phyloP scores from a whole-genome alignment of 768 basidiomycete genomes.

The Clavulina sp. region DNA sequence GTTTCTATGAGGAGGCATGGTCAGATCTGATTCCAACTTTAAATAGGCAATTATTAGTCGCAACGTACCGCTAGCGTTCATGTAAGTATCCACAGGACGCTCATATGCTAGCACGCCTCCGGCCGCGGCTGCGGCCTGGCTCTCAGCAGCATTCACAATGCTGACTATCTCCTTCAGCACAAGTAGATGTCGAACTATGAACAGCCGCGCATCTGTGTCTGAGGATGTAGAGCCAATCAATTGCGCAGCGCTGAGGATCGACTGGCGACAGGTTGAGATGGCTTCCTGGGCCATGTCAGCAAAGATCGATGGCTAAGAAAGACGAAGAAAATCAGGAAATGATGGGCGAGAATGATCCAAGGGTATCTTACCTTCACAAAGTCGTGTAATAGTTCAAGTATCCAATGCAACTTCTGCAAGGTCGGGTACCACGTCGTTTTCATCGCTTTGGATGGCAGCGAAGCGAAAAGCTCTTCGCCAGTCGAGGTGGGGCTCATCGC shows the following conservation, averaged over 20 bases:
- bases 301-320: conserved; percentile 70
- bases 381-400: conserved; percentile 73
- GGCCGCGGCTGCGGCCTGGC: conserved; percentile 43
- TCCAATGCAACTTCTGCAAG: conserved; percentile 75
- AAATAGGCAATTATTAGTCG: not conserved
- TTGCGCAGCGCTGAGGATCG: conserved; percentile 58
- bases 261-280: conserved; percentile 61
- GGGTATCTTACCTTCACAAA: conserved; percentile 62
- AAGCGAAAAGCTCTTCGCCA: not conserved
- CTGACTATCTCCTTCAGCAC: conserved; percentile 76
- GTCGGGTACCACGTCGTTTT: conserved; percentile 87
- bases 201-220: conserved; percentile 57
- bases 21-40: too few species aligned
- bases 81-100: conserved; percentile 34
- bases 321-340: not conserved
- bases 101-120: conserved; percentile 27
- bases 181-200: conserved; percentile 78
- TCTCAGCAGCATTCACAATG: conserved; percentile 15
- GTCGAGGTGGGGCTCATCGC: not conserved
- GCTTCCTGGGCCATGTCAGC: conserved; percentile 95
- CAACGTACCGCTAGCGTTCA: not conserved
- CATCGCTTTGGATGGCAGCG: not conserved
- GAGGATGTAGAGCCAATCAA: conserved; percentile 34
- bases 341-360: not conserved
- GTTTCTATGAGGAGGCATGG: conserved; percentile 30